Evolutionary conservation across 352 stramenopile species (phyloP), one percentile per base, ranked within the genome.

Genomic region (Pythium sukuiense): DNA sequence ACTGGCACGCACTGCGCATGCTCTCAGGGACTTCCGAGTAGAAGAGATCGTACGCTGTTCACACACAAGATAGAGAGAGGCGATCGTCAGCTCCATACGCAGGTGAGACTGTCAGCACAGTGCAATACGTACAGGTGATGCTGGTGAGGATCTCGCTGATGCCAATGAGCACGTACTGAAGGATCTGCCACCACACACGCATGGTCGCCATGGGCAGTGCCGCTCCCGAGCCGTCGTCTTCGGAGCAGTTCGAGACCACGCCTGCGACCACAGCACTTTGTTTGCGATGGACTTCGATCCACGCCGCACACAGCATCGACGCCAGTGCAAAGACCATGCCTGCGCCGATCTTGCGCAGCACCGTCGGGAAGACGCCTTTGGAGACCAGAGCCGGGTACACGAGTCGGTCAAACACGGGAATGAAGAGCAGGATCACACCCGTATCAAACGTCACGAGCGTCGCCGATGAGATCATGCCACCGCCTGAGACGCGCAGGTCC

Each of bases 1-100:
- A 88, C 55, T 96, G 88, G 55, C 87, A 94, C 5, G 96, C 87
- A 53, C 89, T 96, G 39, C 90, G 82, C 90, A 97, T 96, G 27
- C 79, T 85, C 72, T 88, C 76, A 8, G 91, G 91, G 4, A 96
- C 90, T 69, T 97, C 88, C n/a, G 86, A 90, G 72, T 97, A 97
- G 65, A 97, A 97, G 20, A 97, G 70, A 65, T 94, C 87, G 74
- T 94, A 94, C 16, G 87, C 76, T 88, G 55, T n/a, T 71, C 46
- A 71, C 5, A 48, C 53, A 57, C 20, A 43, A 33, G 41, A 27
- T 49, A 54, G 33, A 14, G 24, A 52, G 32, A 54, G 16, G 9
- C 14, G 9, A 61, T 0, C 37, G 2, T 27, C 27, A 49, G 12
- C 53, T 6, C 11, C n/a, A 50, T 35, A 53, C 13, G 55, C 6